Percentiles rank a stretch among this genome's conserved stretches.
Evolutionary conservation across 805 yeast genomes (phyloP).

Genomic region (Candida stauntonica): DNA sequence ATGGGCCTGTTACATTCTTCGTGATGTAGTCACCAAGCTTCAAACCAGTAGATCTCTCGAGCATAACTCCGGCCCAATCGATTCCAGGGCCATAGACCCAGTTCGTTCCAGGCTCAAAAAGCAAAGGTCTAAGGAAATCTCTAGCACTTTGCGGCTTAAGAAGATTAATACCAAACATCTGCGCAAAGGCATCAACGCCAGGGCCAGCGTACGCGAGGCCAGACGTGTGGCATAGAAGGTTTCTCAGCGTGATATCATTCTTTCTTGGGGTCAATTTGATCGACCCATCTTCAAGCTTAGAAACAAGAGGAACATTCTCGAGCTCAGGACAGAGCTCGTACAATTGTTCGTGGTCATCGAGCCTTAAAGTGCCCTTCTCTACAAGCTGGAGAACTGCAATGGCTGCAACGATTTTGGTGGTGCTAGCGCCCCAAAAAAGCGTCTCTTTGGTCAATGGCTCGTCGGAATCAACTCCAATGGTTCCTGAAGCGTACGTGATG

Average conservation of each 20-base stretch:
- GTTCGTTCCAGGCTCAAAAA: slow-evolving; percentile 35
- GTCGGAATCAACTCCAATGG: slow-evolving; percentile 12
- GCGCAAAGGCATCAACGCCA: neutral
- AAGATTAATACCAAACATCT: slow-evolving; percentile 26
- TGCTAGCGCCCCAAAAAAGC: slow-evolving; percentile 30
- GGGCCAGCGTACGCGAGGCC: slow-evolving; percentile 35
- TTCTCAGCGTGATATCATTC: slow-evolving; percentile 31
- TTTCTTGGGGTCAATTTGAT: slow-evolving; percentile 24
- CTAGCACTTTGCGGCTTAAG: slow-evolving; percentile 10
- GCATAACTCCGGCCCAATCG: slow-evolving; percentile 35
- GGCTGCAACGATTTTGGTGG: slow-evolving; percentile 30
- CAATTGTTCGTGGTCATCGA: slow-evolving; percentile 29
- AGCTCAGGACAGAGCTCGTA: slow-evolving; percentile 31
- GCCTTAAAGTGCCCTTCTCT: slow-evolving; percentile 29
- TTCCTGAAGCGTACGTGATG: slow-evolving; percentile 21
- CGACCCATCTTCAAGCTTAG: slow-evolving; percentile 25
- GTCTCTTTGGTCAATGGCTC: slow-evolving; percentile 22
- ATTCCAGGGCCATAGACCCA: slow-evolving; percentile 34
- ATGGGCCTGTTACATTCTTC: slow-evolving; percentile 28
- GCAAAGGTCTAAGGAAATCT: slow-evolving; percentile 24
- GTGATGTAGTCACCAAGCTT: slow-evolving; percentile 28
- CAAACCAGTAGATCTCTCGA: slow-evolving; percentile 29
- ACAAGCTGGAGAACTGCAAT: slow-evolving; percentile 31
- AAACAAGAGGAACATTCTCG: slow-evolving; percentile 23
- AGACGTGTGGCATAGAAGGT: slow-evolving; percentile 35